These are phyloP conservation scores for Vigna angularis DNA, from an alignment of 306 rosid genomes.

Conservation along the genomic window DNA sequence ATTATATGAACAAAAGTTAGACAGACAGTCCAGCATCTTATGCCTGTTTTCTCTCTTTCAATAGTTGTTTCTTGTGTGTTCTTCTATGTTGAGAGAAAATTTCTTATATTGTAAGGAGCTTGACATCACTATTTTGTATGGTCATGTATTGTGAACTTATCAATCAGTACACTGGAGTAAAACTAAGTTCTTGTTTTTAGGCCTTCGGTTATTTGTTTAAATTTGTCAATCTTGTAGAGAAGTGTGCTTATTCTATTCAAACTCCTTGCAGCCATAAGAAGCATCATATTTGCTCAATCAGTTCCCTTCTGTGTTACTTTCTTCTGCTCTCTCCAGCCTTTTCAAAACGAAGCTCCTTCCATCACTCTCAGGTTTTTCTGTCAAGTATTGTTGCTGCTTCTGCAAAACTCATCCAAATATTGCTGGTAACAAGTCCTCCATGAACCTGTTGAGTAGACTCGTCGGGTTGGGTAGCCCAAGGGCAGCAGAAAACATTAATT, in stretches of 20 bases:
- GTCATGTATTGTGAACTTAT: neutral
- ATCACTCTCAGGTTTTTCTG: conserved; percentile 47
- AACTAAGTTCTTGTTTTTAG: neutral
- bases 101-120: neutral
- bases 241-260: conserved; percentile 49
- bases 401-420: conserved; percentile 48
- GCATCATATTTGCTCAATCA: conserved; percentile 40
- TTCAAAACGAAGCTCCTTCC: conserved; percentile 34
- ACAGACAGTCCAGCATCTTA: no score
- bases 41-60: no score
- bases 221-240: neutral
- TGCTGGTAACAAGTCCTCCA: conserved; percentile 53
- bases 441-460: conserved; percentile 75
- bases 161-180: neutral
- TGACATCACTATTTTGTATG: neutral
- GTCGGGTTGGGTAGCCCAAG: conserved; percentile 73
- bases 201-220: neutral
- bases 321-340: conserved; percentile 38
- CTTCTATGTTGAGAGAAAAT: neutral
- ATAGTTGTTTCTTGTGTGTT: no score
- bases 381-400: conserved; percentile 45
- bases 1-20: no score
- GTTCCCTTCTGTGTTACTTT: conserved; percentile 30
- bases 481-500: conserved; percentile 55
- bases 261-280: conserved; percentile 50